Conservation (phyloP, 31 red algal species). For the Endocladia muricata region DNA sequence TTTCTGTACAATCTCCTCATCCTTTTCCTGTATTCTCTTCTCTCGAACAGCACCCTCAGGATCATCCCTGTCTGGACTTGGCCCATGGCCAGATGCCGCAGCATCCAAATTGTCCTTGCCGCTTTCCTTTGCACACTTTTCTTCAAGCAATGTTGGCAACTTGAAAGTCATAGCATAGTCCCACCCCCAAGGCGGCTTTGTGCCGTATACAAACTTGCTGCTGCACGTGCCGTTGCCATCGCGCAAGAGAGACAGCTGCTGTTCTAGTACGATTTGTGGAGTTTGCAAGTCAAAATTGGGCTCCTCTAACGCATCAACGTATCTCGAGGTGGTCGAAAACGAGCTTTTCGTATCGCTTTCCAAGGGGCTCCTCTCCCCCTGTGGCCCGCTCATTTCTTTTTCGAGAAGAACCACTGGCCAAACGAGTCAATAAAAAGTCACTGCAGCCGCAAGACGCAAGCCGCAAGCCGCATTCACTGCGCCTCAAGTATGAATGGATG, state of each 20-base stretch:
- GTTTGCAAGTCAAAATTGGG: neutral
- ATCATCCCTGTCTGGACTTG: neutral
- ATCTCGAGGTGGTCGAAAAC: neutral
- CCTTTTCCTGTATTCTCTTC: conserved; percentile 2
- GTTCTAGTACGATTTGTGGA: neutral
- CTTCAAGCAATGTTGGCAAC: conserved; percentile 9
- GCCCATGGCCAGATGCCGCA: neutral
- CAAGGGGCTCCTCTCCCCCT: too few relatives aligned
- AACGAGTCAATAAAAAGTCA: too few relatives aligned
- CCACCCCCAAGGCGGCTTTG: conserved; percentile 66
- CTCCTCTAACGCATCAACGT: neutral
- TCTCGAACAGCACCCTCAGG: neutral
- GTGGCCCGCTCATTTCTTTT: too few relatives aligned
- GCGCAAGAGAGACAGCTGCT: neutral
- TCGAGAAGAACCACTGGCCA: too few relatives aligned
- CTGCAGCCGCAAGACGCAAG: too few relatives aligned
- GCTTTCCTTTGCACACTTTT: neutral
- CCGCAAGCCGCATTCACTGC: too few relatives aligned
- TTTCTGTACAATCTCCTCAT: neutral
- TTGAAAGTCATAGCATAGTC: conserved; percentile 65
- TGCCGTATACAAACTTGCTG: conserved; percentile 25
- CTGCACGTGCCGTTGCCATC: neutral
- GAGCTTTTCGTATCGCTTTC: too few relatives aligned
- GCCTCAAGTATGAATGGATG: too few relatives aligned
- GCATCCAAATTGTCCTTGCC: neutral